These are phyloP conservation scores for Xylaria sp. DNA, from an alignment of 2,329 filamentous ascomycete species.

Conservation along the genomic window DNA sequence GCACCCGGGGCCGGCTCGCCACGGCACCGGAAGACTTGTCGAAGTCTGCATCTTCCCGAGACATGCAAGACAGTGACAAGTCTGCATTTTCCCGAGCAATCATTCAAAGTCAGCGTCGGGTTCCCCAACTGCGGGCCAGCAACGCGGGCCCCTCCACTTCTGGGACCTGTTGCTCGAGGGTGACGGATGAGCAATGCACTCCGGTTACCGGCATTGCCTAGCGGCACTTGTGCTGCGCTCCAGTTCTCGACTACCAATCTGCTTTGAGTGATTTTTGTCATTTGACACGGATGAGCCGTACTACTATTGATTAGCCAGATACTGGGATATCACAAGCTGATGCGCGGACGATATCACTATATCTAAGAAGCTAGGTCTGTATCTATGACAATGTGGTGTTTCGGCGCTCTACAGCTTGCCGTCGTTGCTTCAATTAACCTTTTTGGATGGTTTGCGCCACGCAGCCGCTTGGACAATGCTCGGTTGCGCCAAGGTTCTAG, in stretches of 20 bases:
- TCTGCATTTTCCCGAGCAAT: slow-evolving; percentile 21
- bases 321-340: neutral
- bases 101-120: slow-evolving; percentile 13
- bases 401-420: slow-evolving; percentile 19
- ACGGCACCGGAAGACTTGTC: slow-evolving; percentile 24
- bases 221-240: slow-evolving; percentile 9
- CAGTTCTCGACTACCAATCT: slow-evolving; percentile 2
- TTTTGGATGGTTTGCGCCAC: slow-evolving; percentile 33
- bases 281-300: neutral
- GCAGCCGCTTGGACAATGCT: slow-evolving; percentile 30
- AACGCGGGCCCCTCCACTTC: slow-evolving; percentile 20
- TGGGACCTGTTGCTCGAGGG: slow-evolving; percentile 22
- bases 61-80: slow-evolving; percentile 26
- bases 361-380: neutral
- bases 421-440: slow-evolving; percentile 32
- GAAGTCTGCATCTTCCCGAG: slow-evolving; percentile 29
- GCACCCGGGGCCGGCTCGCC: slow-evolving; percentile 19
- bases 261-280: neutral
- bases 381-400: neutral
- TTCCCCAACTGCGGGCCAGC: slow-evolving; percentile 20
- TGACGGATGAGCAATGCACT: slow-evolving; percentile 20
- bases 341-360: neutral
- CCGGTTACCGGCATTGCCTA: slow-evolving; percentile 25
- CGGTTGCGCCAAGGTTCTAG: slow-evolving; percentile 30
- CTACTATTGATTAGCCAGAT: neutral